Conservation (phyloP, 495 filamentous ascomycete genomes). For the Aspergillus wentii region DNA sequence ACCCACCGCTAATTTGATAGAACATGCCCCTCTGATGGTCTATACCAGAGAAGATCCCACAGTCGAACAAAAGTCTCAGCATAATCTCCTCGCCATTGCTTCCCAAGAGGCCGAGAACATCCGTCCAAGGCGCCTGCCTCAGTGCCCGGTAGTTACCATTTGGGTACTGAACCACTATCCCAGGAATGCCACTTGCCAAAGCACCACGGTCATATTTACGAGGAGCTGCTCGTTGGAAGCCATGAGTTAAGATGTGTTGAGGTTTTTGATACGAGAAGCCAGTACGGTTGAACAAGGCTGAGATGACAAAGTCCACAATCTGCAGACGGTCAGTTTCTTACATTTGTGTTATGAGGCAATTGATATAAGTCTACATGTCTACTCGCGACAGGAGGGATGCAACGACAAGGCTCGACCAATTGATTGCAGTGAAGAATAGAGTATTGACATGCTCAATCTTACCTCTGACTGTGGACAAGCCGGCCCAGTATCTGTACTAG, state of each 20-base stretch:
- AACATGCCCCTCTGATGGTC: conserved; percentile 55
- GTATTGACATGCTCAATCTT: conserved; percentile 7
- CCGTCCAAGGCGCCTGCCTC: conserved; percentile 67
- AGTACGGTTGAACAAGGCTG: conserved; percentile 61
- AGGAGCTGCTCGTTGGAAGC: conserved; percentile 49
- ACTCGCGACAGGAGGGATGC: background rate
- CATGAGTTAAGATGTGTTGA: conserved; percentile 73
- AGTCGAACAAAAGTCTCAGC: conserved; percentile 72
- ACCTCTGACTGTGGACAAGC: conserved; percentile 57
- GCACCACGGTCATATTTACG: conserved; percentile 9
- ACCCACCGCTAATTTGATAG: conserved; percentile 74
- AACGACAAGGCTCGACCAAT: background rate
- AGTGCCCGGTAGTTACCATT: conserved; percentile 68
- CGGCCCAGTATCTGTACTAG: conserved; percentile 32
- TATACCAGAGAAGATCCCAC: conserved; percentile 68
- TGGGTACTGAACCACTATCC: conserved; percentile 48
- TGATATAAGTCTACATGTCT: background rate
- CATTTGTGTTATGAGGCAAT: background rate
- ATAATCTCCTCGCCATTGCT: conserved; percentile 77
- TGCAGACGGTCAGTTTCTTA: no score
- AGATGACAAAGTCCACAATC: conserved; percentile 83
- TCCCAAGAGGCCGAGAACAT: conserved; percentile 65
- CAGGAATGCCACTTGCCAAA: conserved; percentile 44
- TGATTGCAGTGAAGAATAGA: background rate
- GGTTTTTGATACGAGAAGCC: conserved; percentile 45